Evolutionary conservation across 2,329 filamentous ascomycete species (phyloP), one percentile per base, ranked within the genome.

Genomic region (Venturiaceae sp.): DNA sequence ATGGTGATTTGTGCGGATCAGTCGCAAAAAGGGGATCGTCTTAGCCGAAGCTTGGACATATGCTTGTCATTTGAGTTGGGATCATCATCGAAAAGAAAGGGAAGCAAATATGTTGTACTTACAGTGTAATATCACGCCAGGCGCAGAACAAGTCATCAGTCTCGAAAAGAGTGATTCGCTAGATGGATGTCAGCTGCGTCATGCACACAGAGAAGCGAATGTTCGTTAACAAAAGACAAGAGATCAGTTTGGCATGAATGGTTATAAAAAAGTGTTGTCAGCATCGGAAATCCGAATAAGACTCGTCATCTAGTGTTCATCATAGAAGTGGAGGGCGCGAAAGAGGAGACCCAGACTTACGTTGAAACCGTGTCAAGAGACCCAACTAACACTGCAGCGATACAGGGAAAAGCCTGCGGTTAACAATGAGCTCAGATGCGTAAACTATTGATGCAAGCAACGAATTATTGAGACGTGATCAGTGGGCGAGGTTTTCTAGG

Each of bases 401-500:
- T n/a, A n/a, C n/a, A n/a, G n/a, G n/a, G n/a, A n/a, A 53, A 32
- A 34, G 16, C 52, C 32, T 58, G 21, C 30, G 1, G n/a, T 54
- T 28, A 21, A 26, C 19, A 33, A 28, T 58, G 28, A 50, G 55
- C 44, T 14, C 23, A 50, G 9, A 37, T 33, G 32, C 39, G 19
- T 16, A 21, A 21, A 58, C 1, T 4, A 53, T n/a, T 36, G 21
- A 44, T 32, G n/a, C 19, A 46, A 23, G 19, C 26, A 36, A 14
- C 26, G 3, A 13, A 56, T n/a, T 19, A 9, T 32, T 33, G 55
- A 41, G 9, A 47, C 30, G 59, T 62, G 69, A 77, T 95, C 91
- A 95, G 91, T 92, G 88, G 91, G 89, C 90, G 85, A 95, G 91
- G 92, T 95, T 96, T 96, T 95, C 90, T 95, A 96, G 90, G 91